These are phyloP conservation scores for Corymbia maculata DNA, from an alignment of 345 rosid genomes.

Conservation along the genomic window DNA sequence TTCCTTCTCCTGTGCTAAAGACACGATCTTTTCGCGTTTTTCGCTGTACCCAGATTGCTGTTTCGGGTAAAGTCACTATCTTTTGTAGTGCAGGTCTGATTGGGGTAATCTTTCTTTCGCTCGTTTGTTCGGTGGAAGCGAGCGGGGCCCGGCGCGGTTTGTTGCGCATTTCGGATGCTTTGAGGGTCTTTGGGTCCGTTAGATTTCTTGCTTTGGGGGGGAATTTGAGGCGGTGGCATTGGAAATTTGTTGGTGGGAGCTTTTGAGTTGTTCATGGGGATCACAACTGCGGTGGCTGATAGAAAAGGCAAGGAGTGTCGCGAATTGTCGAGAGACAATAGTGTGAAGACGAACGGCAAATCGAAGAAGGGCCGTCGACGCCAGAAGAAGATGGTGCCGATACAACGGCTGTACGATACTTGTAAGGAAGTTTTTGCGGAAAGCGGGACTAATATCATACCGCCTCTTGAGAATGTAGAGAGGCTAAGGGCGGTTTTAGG, in stretches of 20 bases:
- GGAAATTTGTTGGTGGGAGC: background rate
- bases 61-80: background rate
- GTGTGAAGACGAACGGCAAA: slow-evolving; percentile 2
- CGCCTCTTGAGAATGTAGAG: slow-evolving; percentile 47
- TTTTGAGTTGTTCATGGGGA: slow-evolving; percentile 42
- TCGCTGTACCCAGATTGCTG: background rate
- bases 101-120: background rate
- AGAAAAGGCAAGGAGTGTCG: slow-evolving; percentile 26
- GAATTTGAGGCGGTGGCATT: background rate
- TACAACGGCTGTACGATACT: slow-evolving; percentile 57
- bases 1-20: background rate
- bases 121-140: background rate
- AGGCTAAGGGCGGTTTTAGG: slow-evolving; percentile 58
- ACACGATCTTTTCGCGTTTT: background rate
- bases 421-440: slow-evolving; percentile 64
- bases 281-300: slow-evolving; percentile 31
- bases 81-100: background rate
- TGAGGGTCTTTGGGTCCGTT: background rate
- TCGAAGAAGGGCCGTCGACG: slow-evolving; percentile 26
- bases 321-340: slow-evolving; percentile 25
- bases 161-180: background rate
- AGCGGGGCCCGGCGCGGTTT: background rate
- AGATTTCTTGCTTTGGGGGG: background rate
- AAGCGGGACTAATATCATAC: slow-evolving; percentile 43
- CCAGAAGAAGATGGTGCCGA: slow-evolving; percentile 18